A percentile compares a stretch with the other conserved stretches of the same genome.
phyloP scores from a whole-genome alignment of 441 rosid species.

The Syzygium malaccense region DNA sequence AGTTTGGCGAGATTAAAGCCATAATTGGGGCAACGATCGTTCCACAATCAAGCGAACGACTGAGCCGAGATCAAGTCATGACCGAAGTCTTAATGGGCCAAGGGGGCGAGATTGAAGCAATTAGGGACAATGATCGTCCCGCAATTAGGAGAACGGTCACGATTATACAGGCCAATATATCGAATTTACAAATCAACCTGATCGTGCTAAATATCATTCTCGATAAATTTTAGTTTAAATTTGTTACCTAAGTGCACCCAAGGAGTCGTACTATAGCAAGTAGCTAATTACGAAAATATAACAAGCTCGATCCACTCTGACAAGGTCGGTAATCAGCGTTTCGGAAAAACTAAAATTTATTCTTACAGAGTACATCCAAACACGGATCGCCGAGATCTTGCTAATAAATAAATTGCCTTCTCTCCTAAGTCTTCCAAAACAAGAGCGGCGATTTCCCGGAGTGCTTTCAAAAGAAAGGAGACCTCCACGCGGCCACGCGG shows the following conservation, averaged over 20 bases:
- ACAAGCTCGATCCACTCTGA: accelerated
- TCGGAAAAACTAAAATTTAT: background rate
- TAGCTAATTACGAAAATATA: background rate
- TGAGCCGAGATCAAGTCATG: too few relatives aligned
- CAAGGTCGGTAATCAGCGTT: background rate
- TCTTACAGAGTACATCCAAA: too few relatives aligned
- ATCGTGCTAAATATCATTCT: background rate
- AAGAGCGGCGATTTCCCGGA: background rate
- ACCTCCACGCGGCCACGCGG: background rate
- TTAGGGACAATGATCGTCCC: too few relatives aligned
- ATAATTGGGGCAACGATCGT: too few relatives aligned
- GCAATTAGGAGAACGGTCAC: too few relatives aligned
- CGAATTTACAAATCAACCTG: background rate
- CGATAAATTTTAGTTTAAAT: background rate
- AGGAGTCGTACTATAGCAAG: background rate
- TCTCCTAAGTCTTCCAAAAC: background rate
- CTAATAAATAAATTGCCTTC: background rate
- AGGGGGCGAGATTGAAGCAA: too few relatives aligned
- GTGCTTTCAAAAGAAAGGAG: background rate
- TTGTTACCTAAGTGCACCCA: background rate
- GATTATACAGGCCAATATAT: background rate
- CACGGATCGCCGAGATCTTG: too few relatives aligned
- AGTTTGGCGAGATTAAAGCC: too few relatives aligned
- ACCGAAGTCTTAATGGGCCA: too few relatives aligned
- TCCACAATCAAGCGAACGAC: too few relatives aligned